Evolutionary conservation across 495 filamentous ascomycete species (phyloP), one percentile per base, ranked within the genome.

Genomic region (Penicillium crystallinum): DNA sequence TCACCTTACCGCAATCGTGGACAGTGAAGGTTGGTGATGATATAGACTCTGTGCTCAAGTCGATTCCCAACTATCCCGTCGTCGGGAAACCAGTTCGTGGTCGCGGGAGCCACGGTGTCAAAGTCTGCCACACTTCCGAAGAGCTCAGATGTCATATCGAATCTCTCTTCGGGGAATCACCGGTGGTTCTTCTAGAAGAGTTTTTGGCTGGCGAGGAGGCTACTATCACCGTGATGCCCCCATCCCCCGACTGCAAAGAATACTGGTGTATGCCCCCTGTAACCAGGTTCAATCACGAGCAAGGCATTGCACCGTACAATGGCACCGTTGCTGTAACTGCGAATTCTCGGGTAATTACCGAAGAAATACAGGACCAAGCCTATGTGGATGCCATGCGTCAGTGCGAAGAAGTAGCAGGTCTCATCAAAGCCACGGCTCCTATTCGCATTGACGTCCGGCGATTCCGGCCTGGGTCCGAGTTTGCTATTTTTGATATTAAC

Each of bases 401-500:
- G 30, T 67, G 71, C 52, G 64, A 63, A 31, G 23, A 43, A 11
- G 67, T 70, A 7, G 69, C 69, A n/a, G 30, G 42, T 34, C 25
- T 65, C 2, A 62, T 69, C 23, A 41, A 56, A 9, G 66, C 64
- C 4, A 67, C 63, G 21, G 65, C 69, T 4, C 64, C 64, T 11
- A 69, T 72, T 39, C 58, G 71, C 6, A 61, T 74, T 41, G 69
- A 72, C 39, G 52, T 66, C 1, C 46, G 71, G 19, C 53, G 71
- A 10, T 69, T 70, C 27, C 45, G 39, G 7, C 41, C 47, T 14
- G 52, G 52, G 2, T 54, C 51, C 1, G 49, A 59, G 8, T 74
- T 74, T 58, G 69, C 64, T n/a, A 56, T 72, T 34, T 74, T 74
- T 45, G 69, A 74, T 60, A 62, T 74, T 11, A 72, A 74, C 53